Base-by-base conservation (phyloP, 2,329 filamentous ascomycete genomes). In the Beauveria medogensis region DNA sequence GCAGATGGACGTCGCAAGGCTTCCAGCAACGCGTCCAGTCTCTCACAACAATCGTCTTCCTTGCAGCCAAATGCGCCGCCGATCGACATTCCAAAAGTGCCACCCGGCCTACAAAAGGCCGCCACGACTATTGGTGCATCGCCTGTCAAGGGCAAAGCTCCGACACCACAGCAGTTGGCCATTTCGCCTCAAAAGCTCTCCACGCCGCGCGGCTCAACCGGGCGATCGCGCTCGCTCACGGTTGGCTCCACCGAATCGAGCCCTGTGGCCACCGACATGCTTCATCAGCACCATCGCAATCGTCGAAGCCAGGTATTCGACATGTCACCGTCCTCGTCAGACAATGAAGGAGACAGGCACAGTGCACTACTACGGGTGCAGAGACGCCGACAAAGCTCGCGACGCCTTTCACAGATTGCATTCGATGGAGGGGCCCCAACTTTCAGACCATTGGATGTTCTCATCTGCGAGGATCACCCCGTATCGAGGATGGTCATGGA, bases 401-500 rank as follows among this genome's bases (percentile, higher is more conserved):
- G 94, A 22, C 86, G 94, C 55, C 83, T 97, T 70, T 99, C 94
- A 0, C 92, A 96, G 69, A 92, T 97, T 69, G 92, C 88, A 55
- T 80, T 96, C 43, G 83, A 89, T 46, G 92, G 93, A 58, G 89
- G 89, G 24, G 44, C 53, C 0, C 94, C 94, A 3, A 83, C 87
- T 41, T 99, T 97, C 75, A 84, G 94, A 34, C 92, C 94, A 2
- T 76, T 99, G 56, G 94, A 99, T 73, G 89, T 99, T 6, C 80
- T 99, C 56, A 96, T 99, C 56, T 97, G 94, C 71, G 94, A 99
- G 75, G 94, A 99, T 69, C 94, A 99, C 72, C 94, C 94, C 0
- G 93, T 99, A 4, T 96, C 94, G 6, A 85, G 93, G 24, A 87
- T 99, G 78, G 93, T 99, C n/a, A 97, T 99, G 93, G 94, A 99